phyloP scores from a whole-genome alignment of 257 asterid species.

The Fraxinus quadrangulata region DNA sequence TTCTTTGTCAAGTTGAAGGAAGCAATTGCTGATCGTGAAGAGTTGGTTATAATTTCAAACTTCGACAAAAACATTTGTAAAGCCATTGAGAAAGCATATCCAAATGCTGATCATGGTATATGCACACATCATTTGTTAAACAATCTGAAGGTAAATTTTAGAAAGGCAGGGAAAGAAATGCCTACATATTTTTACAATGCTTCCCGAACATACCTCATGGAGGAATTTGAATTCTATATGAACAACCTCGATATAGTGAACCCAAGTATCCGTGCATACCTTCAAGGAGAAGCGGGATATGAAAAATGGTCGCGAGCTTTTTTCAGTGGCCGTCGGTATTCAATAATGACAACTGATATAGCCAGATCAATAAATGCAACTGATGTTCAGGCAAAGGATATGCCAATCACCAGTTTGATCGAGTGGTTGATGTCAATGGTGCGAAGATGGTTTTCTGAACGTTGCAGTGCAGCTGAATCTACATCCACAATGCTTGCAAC shows the following conservation, averaged over 20 bases:
- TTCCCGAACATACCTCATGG: slow-evolving; percentile 1
- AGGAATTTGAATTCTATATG: slow-evolving; percentile 7
- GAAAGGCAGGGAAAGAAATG: slow-evolving; percentile 10
- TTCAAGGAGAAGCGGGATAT: background rate
- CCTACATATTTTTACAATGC: slow-evolving; percentile 2
- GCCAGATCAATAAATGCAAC: background rate
- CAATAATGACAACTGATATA: background rate
- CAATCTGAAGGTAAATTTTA: slow-evolving; percentile 2
- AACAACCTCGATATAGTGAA: background rate
- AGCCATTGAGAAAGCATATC: background rate
- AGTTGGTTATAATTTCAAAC: slow-evolving; percentile 4
- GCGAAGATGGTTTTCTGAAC: slow-evolving; percentile 4
- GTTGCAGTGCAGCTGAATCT: background rate
- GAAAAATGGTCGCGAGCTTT: slow-evolving; percentile 1
- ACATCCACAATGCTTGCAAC: background rate
- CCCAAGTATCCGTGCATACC: slow-evolving; percentile 5
- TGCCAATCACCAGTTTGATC: background rate
- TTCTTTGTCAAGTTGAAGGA: slow-evolving; percentile 10
- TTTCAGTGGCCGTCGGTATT: slow-evolving; percentile 2
- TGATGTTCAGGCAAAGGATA: background rate
- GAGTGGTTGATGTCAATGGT: background rate
- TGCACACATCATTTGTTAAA: background rate
- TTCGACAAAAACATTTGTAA: background rate
- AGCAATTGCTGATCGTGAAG: slow-evolving; percentile 7
- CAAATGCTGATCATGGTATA: slow-evolving; percentile 5